Percentiles rank a stretch among this genome's conserved stretches.
Conservation (phyloP, 108 stramenopile species). For the Cyclotella sp. region DNA sequence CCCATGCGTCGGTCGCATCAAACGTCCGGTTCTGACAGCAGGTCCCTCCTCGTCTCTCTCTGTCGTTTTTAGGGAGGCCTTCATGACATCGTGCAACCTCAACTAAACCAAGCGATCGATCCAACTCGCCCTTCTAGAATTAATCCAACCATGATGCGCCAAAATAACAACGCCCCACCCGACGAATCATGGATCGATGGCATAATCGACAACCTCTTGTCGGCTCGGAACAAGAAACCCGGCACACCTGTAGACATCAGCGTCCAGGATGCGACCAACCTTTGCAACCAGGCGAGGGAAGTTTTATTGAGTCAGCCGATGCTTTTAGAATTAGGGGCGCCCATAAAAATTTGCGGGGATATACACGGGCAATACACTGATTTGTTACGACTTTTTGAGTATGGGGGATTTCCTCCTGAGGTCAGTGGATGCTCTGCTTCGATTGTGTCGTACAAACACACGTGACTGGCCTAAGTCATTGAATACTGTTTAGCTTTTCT, state of each 20-base stretch:
- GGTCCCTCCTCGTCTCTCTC: not conserved
- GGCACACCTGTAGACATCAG: constrained; percentile 90
- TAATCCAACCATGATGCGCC: constrained; percentile 42
- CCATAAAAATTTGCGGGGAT: constrained; percentile 99
- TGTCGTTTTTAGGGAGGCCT: constrained; percentile 1
- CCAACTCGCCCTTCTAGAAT: not conserved
- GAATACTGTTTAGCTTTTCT: not conserved
- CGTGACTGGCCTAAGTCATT: not conserved
- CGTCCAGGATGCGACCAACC: constrained; percentile 79
- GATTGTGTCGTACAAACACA: not conserved
- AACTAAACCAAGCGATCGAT: not conserved
- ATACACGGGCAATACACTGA: constrained; percentile 99
- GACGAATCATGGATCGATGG: constrained; percentile 92
- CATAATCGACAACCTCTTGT: constrained; percentile 87
- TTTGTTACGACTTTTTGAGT: constrained; percentile 96
- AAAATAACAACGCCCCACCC: constrained; percentile 48
- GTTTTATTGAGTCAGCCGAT: constrained; percentile 97
- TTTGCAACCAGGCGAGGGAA: constrained; percentile 91
- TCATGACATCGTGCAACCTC: constrained; percentile 11
- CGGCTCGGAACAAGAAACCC: constrained; percentile 88
- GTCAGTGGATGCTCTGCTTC: constrained; percentile 44
- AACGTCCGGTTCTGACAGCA: not conserved
- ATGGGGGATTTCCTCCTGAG: constrained; percentile 96
- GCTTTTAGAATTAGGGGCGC: constrained; percentile 97
- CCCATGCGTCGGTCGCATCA: not conserved